Conservation (phyloP, 192 early-diverging fungal genomes). For the Endogone sp. region DNA sequence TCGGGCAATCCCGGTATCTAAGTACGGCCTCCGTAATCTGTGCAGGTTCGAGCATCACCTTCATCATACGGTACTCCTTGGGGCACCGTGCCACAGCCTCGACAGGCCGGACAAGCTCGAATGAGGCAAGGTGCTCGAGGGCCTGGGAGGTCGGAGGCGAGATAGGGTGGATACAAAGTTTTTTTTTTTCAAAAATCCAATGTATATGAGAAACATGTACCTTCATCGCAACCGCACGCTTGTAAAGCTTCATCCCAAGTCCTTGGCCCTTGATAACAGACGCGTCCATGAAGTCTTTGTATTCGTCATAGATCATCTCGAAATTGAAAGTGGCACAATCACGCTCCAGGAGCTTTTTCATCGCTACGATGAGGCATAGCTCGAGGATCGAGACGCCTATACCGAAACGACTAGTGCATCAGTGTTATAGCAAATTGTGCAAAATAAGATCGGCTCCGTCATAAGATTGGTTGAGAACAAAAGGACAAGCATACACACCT, state of each 20-base stretch:
- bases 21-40: conserved; percentile 62
- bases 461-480: too few relatives aligned
- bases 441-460: background rate
- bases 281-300: conserved; percentile 75
- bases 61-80: conserved; percentile 87
- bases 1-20: conserved; percentile 58
- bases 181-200: background rate
- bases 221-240: conserved; percentile 82
- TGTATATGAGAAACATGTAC: conserved; percentile 21
- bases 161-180: background rate
- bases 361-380: conserved; percentile 72
- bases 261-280: conserved; percentile 44
- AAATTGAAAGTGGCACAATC: conserved; percentile 81
- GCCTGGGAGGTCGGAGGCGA: conserved; percentile 38
- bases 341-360: conserved; percentile 64
- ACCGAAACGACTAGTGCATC: background rate
- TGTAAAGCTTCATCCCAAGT: conserved; percentile 66
- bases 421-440: background rate
- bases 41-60: conserved; percentile 65
- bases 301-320: conserved; percentile 93
- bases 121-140: conserved; percentile 70
- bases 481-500: conserved; percentile 9
- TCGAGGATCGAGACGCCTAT: conserved; percentile 76
- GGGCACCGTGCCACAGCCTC: conserved; percentile 58
- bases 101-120: conserved; percentile 64